Percentiles rank a stretch among this genome's conserved stretches.
These are phyloP conservation scores for Elsinoe arachidis DNA, from an alignment of 2,329 filamentous ascomycete species.

Conservation along the genomic window DNA sequence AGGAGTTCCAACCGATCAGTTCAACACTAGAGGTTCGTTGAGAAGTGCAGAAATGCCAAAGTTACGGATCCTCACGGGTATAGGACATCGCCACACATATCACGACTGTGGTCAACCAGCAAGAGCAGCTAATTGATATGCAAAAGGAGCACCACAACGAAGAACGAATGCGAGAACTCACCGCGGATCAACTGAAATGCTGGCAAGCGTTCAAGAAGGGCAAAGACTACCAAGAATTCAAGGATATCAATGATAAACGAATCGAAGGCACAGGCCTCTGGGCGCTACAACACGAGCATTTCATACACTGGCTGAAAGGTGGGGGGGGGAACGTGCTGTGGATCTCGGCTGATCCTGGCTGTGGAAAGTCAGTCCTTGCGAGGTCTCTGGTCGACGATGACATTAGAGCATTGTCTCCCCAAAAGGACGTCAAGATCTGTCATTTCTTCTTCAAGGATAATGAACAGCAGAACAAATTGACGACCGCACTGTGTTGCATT, in stretches of 20 bases:
- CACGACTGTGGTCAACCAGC: no score
- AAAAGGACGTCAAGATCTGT: constrained; percentile 16
- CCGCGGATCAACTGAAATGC: background rate
- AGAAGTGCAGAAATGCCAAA: no score
- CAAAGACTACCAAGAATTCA: constrained; percentile 23
- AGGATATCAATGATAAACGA: constrained; percentile 27
- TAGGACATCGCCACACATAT: no score
- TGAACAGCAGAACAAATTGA: constrained; percentile 25
- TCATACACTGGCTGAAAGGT: constrained; percentile 23
- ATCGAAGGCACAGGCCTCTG: constrained; percentile 28
- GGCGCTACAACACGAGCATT: constrained; percentile 25
- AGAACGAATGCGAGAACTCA: no score
- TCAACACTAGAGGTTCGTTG: no score
- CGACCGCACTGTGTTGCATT: constrained; percentile 28
- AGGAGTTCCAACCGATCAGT: no score
- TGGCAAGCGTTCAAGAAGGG: constrained; percentile 20
- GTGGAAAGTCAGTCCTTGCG: constrained; percentile 34
- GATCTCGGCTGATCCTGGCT: constrained; percentile 36
- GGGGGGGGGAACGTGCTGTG: constrained; percentile 26
- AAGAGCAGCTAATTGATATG: no score
- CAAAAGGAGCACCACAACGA: no score
- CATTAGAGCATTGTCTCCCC: constrained; percentile 14
- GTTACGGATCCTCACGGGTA: no score
- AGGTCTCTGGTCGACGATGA: constrained; percentile 28
- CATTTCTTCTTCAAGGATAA: constrained; percentile 36